Base-by-base conservation (phyloP, 2,329 filamentous ascomycete species). In the Helicocarpus griseus region DNA sequence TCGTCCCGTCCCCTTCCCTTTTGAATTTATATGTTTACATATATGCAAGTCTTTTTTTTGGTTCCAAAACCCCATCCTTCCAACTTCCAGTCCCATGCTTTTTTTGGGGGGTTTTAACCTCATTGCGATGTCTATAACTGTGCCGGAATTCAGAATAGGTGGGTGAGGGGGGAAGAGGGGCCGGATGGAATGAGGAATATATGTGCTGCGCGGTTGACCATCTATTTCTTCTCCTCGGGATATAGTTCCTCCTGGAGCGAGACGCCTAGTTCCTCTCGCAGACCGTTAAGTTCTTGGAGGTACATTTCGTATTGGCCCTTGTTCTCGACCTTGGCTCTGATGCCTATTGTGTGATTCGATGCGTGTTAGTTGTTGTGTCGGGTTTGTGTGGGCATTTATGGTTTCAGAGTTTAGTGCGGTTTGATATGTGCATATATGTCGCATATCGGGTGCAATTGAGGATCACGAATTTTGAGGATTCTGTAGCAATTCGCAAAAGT, bases 291-390 rank as follows among this genome's bases (percentile, higher is more conserved):
- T 77, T 95, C 88, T 68, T 87, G 80, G 56, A 98, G 83, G 76
- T 74, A 74, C 95, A 96, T 78, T 95, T 96, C 81, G 78, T 98
- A 98, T 78, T 98, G 93, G 67, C 82, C 82, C 75, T 89, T 86
- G 83, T 95, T 98, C 82, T 98, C 93, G 63, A 97, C 93, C 83
- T 98, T 98, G 75, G 89, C 88, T 79, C 95, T 96, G 81, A 98
- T 86, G 68, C 91, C 90, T 95, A 65, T 66, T 54, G 45, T 35
- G 17, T 45, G 2, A 28, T 19, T 22, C 21, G 11, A 3, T n/a
- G 9, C 7, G 17, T 47, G 11, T 9, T 51, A 53, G 35, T n/a
- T 21, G 14, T 43, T 26, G 40, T 44, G 13, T 19, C 19, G 14
- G 4, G 45, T 39, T n/a, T 35, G 41, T 35, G 19, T 22, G 36